Conservation (phyloP, 306 rosid species). For the Vicia sativa region DNA sequence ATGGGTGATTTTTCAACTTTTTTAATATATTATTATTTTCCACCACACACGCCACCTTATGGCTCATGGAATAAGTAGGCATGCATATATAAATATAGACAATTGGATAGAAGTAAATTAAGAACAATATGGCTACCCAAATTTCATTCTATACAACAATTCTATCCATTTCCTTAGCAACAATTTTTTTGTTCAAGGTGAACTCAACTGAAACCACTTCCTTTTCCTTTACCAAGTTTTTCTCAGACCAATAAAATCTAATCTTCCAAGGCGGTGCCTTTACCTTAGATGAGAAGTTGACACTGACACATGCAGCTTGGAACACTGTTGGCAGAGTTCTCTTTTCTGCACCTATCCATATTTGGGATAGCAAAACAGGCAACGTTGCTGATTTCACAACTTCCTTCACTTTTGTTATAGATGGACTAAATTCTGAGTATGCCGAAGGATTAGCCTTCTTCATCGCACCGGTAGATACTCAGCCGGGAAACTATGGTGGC, state of each 20-base stretch:
- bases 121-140: not conserved
- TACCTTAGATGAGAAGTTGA: not conserved
- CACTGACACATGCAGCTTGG: not conserved
- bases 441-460: not conserved
- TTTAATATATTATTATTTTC: no score
- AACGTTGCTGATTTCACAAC: not conserved
- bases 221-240: not conserved
- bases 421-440: no score
- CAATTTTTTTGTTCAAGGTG: not conserved
- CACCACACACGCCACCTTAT: no score
- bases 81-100: no score
- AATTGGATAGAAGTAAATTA: no score
- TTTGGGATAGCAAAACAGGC: conserved; percentile 3
- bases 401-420: not conserved
- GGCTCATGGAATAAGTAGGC: no score
- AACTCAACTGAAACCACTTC: not conserved
- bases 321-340: not conserved
- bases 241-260: not conserved
- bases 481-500: not conserved
- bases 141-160: no score
- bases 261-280: not conserved
- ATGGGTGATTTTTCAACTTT: no score
- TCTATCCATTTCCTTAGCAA: not conserved
- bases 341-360: not conserved
- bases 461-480: not conserved